These are phyloP conservation scores for Centrapalus pauciflorus DNA, from an alignment of 129 eudicot species.

Conservation along the genomic window DNA sequence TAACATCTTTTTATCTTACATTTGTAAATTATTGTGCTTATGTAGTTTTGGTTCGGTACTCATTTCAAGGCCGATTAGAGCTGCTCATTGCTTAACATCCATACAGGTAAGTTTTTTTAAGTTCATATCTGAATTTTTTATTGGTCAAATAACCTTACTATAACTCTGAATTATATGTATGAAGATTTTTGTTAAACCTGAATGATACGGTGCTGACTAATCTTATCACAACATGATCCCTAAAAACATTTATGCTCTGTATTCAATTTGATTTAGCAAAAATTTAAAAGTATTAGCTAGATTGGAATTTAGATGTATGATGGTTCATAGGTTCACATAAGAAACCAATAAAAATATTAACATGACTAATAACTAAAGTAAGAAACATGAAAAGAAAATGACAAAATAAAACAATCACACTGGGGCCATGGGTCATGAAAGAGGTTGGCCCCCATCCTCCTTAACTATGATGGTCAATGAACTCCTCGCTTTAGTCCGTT, in stretches of 20 bases:
- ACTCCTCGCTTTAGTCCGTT: no score
- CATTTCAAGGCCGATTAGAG: slow-evolving; percentile 80
- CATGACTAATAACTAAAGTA: background rate
- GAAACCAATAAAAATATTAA: background rate
- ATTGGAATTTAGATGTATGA: slow-evolving; percentile 1
- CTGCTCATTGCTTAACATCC: slow-evolving; percentile 98
- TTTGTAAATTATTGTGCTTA: background rate
- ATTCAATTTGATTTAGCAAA: background rate
- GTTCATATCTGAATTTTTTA: slow-evolving; percentile 7
- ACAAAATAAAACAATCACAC: no score
- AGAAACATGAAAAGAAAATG: background rate
- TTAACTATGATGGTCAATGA: no score
- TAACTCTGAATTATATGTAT: background rate
- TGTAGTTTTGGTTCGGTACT: slow-evolving; percentile 82
- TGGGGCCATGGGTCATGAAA: no score
- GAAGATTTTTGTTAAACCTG: background rate
- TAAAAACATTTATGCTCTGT: background rate
- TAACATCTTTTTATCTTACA: background rate
- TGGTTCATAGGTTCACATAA: no score
- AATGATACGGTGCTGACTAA: background rate
- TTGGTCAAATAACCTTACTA: background rate
- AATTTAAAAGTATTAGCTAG: background rate
- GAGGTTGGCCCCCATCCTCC: no score
- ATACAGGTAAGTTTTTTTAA: slow-evolving; percentile 61
- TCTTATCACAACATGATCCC: background rate